Conservation (phyloP, 768 basidiomycete species). For the Lactarius psammicola region DNA sequence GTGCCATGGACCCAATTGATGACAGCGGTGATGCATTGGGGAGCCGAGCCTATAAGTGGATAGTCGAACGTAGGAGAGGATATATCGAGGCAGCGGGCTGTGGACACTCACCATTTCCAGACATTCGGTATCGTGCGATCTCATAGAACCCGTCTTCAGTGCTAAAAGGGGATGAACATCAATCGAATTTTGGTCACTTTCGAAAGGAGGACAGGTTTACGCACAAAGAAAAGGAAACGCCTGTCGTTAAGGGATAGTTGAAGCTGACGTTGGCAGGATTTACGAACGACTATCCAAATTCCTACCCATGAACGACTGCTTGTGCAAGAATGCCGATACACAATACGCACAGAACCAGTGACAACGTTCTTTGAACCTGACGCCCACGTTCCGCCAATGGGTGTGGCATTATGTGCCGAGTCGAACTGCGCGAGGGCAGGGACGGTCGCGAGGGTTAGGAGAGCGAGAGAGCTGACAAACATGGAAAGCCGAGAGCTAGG, state of each 20-base stretch:
- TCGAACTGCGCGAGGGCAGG: slow-evolving; percentile 37
- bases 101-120: slow-evolving; percentile 67
- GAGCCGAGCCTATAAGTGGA: slow-evolving; percentile 58
- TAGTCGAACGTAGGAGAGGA: not conserved
- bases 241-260: slow-evolving; percentile 79
- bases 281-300: slow-evolving; percentile 64
- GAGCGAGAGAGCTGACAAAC: slow-evolving; percentile 22
- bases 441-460: slow-evolving; percentile 30
- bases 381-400: slow-evolving; percentile 80
- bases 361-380: slow-evolving; percentile 72
- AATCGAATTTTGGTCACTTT: not conserved
- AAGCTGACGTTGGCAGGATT: slow-evolving; percentile 82
- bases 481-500: not conserved
- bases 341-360: slow-evolving; percentile 75
- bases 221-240: slow-evolving; percentile 88
- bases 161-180: slow-evolving; percentile 39
- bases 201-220: slow-evolving; percentile 34
- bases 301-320: slow-evolving; percentile 1
- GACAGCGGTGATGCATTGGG: slow-evolving; percentile 86
- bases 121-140: slow-evolving; percentile 87
- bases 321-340: not conserved
- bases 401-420: slow-evolving; percentile 60
- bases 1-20: slow-evolving; percentile 90
- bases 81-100: not conserved
- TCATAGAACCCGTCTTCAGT: slow-evolving; percentile 79